Percentiles rank a stretch among this genome's conserved stretches.
phyloP scores from a whole-genome alignment of 139 green algal genomes.

The Nannochloris sp. region DNA sequence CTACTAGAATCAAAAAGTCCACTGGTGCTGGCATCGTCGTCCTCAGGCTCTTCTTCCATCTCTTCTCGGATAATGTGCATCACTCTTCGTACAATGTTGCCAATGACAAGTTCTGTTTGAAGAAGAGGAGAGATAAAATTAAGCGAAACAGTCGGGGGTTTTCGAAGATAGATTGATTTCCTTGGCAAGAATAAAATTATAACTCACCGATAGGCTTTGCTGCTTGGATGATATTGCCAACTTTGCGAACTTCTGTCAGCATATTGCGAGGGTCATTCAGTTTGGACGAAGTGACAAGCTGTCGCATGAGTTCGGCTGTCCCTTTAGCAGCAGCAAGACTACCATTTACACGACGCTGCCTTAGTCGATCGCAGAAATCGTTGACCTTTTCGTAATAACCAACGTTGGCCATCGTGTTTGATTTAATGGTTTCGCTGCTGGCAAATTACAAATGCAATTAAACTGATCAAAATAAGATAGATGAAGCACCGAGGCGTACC shows the following conservation, averaged over 20 bases:
- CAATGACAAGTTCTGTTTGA: constrained; percentile 79
- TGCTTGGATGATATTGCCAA: constrained; percentile 60
- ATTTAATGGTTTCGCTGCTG: no score
- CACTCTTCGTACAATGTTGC: constrained; percentile 87
- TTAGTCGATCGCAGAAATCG: constrained; percentile 56
- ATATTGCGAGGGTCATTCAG: constrained; percentile 46
- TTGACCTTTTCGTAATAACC: constrained; percentile 37
- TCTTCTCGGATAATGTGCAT: constrained; percentile 94
- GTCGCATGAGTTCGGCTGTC: constrained; percentile 69
- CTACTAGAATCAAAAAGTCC: neutral
- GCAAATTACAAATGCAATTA: no score
- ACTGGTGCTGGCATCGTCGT: constrained; percentile 10
- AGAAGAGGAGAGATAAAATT: neutral
- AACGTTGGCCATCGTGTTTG: neutral
- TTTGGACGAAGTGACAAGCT: constrained; percentile 55
- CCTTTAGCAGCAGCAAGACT: constrained; percentile 57
- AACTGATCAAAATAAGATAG: no score
- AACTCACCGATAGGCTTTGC: constrained; percentile 68
- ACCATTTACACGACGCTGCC: constrained; percentile 51
- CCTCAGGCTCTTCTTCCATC: constrained; percentile 46
- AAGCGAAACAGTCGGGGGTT: neutral
- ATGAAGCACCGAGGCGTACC: no score
- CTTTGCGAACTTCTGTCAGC: constrained; percentile 60
- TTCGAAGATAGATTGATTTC: neutral
- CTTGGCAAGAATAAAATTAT: constrained; percentile 3